Conservation (phyloP, 2,329 filamentous ascomycete genomes). For the Verticillium albo-atrum region DNA sequence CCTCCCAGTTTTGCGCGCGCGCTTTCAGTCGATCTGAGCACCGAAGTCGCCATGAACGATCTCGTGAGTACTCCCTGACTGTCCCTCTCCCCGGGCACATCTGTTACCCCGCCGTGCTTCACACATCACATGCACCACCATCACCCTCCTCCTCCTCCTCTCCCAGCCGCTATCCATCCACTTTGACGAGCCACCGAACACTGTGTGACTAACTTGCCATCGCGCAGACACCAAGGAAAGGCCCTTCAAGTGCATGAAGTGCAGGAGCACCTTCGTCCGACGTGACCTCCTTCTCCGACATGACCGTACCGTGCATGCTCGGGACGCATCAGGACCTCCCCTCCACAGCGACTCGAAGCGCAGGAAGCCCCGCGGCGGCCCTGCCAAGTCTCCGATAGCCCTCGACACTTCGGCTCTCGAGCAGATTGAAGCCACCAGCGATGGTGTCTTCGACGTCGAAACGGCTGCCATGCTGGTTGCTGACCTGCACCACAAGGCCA, state of each 20-base stretch:
- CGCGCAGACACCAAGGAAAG: constrained; percentile 92
- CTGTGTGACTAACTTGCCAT: not conserved
- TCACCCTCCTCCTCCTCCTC: not conserved
- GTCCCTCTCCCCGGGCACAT: not conserved
- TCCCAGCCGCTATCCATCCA: not conserved
- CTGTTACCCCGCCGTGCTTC: too few relatives aligned
- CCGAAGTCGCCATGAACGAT: constrained; percentile 92
- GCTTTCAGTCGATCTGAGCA: constrained; percentile 98
- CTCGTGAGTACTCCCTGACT: not conserved
- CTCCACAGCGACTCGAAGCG: constrained; percentile 93
- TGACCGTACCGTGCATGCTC: constrained; percentile 96
- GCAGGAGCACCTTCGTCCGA: constrained; percentile 95
- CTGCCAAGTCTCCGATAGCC: constrained; percentile 73
- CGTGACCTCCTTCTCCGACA: constrained; percentile 94
- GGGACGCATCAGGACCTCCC: constrained; percentile 82
- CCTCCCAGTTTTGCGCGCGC: constrained; percentile 50
- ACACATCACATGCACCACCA: too few relatives aligned
- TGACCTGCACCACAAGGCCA: constrained; percentile 94
- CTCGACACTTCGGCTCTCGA: constrained; percentile 84
- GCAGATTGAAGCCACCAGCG: constrained; percentile 86
- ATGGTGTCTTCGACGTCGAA: constrained; percentile 92
- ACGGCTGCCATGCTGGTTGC: constrained; percentile 98
- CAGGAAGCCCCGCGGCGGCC: constrained; percentile 64
- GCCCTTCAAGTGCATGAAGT: constrained; percentile 98
- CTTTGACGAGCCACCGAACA: constrained; percentile 4